A percentile compares a stretch with the other conserved stretches of the same genome.
These are phyloP conservation scores for Globisporangium irregulare DNA, from an alignment of 352 stramenopile species.

Conservation along the genomic window DNA sequence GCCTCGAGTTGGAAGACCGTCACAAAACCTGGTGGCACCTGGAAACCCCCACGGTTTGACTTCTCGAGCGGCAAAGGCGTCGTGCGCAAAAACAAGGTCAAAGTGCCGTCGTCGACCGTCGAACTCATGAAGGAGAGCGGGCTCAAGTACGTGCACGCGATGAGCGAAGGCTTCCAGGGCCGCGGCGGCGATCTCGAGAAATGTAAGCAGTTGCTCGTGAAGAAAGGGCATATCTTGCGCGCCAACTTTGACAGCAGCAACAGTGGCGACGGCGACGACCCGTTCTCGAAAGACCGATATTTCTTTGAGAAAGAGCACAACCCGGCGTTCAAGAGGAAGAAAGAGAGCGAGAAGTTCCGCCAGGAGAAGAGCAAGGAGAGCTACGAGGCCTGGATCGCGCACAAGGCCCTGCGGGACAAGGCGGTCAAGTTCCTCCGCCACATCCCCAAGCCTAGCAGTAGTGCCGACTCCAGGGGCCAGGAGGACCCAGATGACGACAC, in stretches of 20 bases:
- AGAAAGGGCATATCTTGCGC: slow-evolving; percentile 71
- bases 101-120: slow-evolving; percentile 64
- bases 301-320: slow-evolving; percentile 74
- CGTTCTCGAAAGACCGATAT: slow-evolving; percentile 72
- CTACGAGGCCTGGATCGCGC: slow-evolving; percentile 70
- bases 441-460: slow-evolving; percentile 47
- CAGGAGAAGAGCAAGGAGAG: slow-evolving; percentile 65
- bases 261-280: slow-evolving; percentile 36
- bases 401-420: slow-evolving; percentile 80
- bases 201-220: slow-evolving; percentile 65
- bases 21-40: slow-evolving; percentile 17
- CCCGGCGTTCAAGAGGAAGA: slow-evolving; percentile 45
- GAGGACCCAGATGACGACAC: slow-evolving; percentile 26
- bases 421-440: slow-evolving; percentile 70
- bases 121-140: slow-evolving; percentile 75
- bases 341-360: slow-evolving; percentile 36
- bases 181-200: slow-evolving; percentile 82
- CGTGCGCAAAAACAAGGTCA: slow-evolving; percentile 51
- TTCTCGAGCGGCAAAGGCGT: slow-evolving; percentile 68
- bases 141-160: slow-evolving; percentile 83
- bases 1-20: slow-evolving; percentile 2
- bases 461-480: background rate
- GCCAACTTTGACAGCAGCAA: slow-evolving; percentile 60
- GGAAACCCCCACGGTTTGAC: slow-evolving; percentile 60
- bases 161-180: slow-evolving; percentile 84